phyloP scores from a whole-genome alignment of 768 basidiomycete genomes.

The Rhizopogon vesiculosus region DNA sequence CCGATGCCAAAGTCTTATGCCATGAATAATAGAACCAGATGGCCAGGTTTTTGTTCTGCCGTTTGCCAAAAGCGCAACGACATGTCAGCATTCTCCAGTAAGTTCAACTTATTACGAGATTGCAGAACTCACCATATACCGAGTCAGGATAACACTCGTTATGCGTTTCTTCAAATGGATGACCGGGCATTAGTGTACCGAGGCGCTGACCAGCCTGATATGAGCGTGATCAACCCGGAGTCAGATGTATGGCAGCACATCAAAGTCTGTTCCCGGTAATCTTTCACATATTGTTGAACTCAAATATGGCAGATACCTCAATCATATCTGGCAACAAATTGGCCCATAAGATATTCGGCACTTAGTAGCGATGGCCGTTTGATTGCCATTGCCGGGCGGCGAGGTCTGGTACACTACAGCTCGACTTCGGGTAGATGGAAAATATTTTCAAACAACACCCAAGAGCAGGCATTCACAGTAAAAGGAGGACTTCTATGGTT shows the following conservation, averaged over 20 bases:
- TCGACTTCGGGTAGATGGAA: constrained; percentile 96
- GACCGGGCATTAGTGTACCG: constrained; percentile 91
- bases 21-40: constrained; percentile 40
- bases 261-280: constrained; percentile 48
- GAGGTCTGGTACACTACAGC: constrained; percentile 92
- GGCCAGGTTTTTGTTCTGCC: constrained; percentile 82
- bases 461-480: constrained; percentile 85
- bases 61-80: constrained; percentile 93
- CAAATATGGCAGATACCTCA: constrained; percentile 67
- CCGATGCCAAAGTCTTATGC: background rate
- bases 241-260: constrained; percentile 98
- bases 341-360: constrained; percentile 91
- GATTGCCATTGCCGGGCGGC: constrained; percentile 87
- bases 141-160: constrained; percentile 88
- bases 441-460: constrained; percentile 69
- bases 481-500: constrained; percentile 95
- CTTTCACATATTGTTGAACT: constrained; percentile 1
- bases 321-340: constrained; percentile 83
- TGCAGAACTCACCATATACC: constrained; percentile 6
- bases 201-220: constrained; percentile 95
- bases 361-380: constrained; percentile 88
- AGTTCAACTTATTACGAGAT: constrained; percentile 18
- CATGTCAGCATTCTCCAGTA: constrained; percentile 88
- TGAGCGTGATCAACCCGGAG: constrained; percentile 97
- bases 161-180: constrained; percentile 94